Conservation (phyloP, 371 early-diverging fungal species). For the Smittium culicis region DNA sequence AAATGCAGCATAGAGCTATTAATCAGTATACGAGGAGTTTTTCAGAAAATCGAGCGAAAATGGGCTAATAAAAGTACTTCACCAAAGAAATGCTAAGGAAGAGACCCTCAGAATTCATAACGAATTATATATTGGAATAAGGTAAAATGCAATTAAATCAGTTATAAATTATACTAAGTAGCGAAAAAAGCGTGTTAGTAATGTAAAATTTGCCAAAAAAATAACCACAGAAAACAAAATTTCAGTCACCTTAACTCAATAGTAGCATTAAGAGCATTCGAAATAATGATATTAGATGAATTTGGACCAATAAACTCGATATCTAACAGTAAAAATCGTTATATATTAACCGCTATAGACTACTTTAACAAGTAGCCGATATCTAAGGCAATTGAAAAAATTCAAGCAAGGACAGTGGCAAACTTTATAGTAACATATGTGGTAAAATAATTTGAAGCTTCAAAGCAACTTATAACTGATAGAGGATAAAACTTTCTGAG, state of each 20-base stretch:
- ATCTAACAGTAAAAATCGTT: slow-evolving; percentile 8
- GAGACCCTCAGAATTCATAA: not conserved
- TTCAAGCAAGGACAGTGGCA: not conserved
- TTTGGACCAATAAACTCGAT: slow-evolving; percentile 6
- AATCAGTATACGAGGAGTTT: not conserved
- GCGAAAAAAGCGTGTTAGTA: not conserved
- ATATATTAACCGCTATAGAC: slow-evolving; percentile 10
- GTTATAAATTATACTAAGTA: not conserved
- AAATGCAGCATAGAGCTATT: not conserved
- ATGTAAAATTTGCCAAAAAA: no score
- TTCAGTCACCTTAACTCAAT: not conserved
- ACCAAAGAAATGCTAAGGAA: slow-evolving; percentile 5
- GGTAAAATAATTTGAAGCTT: slow-evolving; percentile 5
- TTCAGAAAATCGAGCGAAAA: slow-evolving; percentile 2
- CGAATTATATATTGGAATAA: slow-evolving; percentile 1
- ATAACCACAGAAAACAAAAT: no score
- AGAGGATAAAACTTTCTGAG: slow-evolving; percentile 9
- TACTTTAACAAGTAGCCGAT: slow-evolving; percentile 7
- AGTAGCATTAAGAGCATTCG: slow-evolving; percentile 1
- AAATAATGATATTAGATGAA: slow-evolving; percentile 6
- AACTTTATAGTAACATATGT: slow-evolving; percentile 12
- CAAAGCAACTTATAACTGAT: slow-evolving; percentile 8
- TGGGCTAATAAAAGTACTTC: not conserved
- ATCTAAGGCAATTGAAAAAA: slow-evolving; percentile 5
- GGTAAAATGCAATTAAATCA: not conserved